Base-by-base conservation (phyloP, 768 basidiomycete species). In the Tulasnella sp. region DNA sequence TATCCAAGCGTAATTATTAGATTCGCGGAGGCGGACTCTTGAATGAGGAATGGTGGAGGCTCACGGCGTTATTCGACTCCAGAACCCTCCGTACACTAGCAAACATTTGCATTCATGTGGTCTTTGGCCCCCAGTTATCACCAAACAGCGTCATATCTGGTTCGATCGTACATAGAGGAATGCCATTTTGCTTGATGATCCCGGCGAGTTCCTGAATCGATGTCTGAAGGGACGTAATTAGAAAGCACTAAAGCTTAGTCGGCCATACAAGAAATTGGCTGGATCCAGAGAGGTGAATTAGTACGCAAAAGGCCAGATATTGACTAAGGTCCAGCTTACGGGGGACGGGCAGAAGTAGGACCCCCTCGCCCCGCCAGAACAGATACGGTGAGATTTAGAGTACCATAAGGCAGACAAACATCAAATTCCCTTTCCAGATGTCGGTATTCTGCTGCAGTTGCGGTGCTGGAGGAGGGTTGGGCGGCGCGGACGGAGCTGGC, bases 211-310 rank as follows among this genome's bases (percentile, higher is more conserved):
- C 71, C 32, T 71, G 70, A 26, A 71, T 42, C n/a, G n/a, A n/a
- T n/a, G 29, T 29, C 46, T 42, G 46, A 44, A 71, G 67, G 40
- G 26, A 9, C 77, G 77, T 40, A 70, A 46, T 13, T 77, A n/a
- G 18, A 35, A 26, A 44, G 26, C 29, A 35, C 32, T 35, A 39
- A 77, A 77, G n/a, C 67, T 32, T 13, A 77, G 32, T 40, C 15
- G 77, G 77, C 69, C 67, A 77, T 32, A 77, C 18, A 23, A 73
- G 44, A n/a, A 77, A 77, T 72, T 70, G 77, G 18, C 77, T 73
- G 23, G 35, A 18, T 7, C 29, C 5, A 57, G 57, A 20, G 42
- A 32, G 18, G 5, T 9, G 6, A 7, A 37, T 72, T 11, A 37
- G 46, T 23, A 55, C 7, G 29, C 23, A 44, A 13, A n/a, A 75